phyloP scores from a whole-genome alignment of 352 stramenopile species.

The Chrysophaeum taylorii region DNA sequence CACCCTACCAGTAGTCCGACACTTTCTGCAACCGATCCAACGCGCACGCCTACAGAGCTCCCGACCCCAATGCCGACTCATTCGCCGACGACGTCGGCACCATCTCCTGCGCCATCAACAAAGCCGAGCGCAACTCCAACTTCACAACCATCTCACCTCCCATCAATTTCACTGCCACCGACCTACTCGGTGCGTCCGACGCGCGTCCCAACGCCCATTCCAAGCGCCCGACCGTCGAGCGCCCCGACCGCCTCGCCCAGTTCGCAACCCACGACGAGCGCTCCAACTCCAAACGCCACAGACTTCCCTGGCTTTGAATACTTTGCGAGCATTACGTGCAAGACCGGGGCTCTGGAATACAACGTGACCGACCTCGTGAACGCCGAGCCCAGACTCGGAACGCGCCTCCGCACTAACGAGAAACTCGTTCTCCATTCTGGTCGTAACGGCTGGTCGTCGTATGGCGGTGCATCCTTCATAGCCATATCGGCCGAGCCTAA shows the following conservation, averaged over 20 bases:
- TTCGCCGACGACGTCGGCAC: neutral
- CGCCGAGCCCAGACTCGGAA: neutral
- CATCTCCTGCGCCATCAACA: neutral
- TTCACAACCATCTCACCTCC: neutral
- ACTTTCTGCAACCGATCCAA: too few relatives aligned
- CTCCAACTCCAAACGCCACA: neutral
- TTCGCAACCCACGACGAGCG: neutral
- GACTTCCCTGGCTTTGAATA: neutral
- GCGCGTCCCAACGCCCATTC: neutral
- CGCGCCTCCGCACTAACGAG: neutral
- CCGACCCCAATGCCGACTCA: neutral
- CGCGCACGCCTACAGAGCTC: too few relatives aligned
- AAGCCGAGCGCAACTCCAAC: neutral
- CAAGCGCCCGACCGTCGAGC: neutral
- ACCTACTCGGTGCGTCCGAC: too few relatives aligned
- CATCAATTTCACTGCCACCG: neutral
- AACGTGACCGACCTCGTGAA: neutral
- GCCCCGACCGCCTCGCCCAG: neutral
- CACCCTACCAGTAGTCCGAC: too few relatives aligned
- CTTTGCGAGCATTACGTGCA: neutral
- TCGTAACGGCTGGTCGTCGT: neutral
- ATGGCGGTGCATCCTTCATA: neutral
- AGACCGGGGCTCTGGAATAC: neutral
- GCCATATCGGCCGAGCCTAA: neutral
- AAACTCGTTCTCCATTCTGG: neutral